Evolutionary conservation across 2,329 filamentous ascomycete genomes (phyloP).

Genomic region (Fusarium goolgardi): DNA sequence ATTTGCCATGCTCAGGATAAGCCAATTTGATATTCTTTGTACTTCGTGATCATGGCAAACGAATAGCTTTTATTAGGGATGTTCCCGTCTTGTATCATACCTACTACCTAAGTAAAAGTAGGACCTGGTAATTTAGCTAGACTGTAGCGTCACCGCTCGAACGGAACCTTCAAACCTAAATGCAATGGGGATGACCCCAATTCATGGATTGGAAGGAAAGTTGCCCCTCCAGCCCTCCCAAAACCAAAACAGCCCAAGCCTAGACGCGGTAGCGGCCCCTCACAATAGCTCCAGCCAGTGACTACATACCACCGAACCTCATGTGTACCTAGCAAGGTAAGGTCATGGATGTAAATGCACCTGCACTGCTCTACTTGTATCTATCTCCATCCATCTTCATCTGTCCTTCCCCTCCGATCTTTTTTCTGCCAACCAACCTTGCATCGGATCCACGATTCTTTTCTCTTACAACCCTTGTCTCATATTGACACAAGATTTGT

Average conservation of each 20-base stretch:
- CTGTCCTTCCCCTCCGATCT: conserved; percentile 22
- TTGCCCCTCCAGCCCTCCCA: conserved; percentile 6
- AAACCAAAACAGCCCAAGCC: conserved; percentile 1
- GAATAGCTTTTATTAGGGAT: neutral
- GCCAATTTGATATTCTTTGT: neutral
- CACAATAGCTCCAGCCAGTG: conserved; percentile 37
- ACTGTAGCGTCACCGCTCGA: conserved; percentile 1
- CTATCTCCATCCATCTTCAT: conserved; percentile 38
- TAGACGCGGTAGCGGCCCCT: conserved; percentile 27
- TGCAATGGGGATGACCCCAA: neutral
- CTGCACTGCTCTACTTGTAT: conserved; percentile 16
- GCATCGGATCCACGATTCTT: conserved; percentile 9
- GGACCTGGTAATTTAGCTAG: too few species aligned
- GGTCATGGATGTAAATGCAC: conserved; percentile 5
- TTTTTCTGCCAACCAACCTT: conserved; percentile 28
- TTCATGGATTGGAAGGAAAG: neutral
- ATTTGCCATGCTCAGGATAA: neutral
- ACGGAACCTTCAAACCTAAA: neutral
- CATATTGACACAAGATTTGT: neutral
- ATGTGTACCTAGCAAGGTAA: conserved; percentile 9
- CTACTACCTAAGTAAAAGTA: too few species aligned
- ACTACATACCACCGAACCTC: conserved; percentile 18
- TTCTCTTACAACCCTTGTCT: neutral
- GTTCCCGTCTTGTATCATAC: neutral
- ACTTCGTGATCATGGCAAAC: conserved; percentile 8